Percentiles rank a stretch among this genome's conserved stretches.
Evolutionary conservation across 352 stramenopile genomes (phyloP).

Genomic region (Pythium phragmitis): DNA sequence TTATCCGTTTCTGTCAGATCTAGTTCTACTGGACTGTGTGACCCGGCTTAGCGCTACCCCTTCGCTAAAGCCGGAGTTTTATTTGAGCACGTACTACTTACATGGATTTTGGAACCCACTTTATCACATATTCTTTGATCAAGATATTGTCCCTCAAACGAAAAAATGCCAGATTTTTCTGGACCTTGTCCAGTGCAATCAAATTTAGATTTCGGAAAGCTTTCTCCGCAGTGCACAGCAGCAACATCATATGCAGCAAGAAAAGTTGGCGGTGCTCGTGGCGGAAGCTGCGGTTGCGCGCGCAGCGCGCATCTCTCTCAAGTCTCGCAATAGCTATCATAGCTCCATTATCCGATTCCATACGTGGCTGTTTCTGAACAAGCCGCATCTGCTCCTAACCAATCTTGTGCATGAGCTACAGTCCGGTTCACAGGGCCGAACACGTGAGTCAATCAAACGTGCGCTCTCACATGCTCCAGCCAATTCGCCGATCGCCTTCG

Average conservation of each 20-base stretch:
- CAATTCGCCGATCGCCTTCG: constrained; percentile 7
- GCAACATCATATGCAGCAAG: constrained; percentile 2
- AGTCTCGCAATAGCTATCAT: constrained; percentile 5
- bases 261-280: not conserved
- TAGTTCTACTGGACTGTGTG: too few species aligned
- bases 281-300: not conserved
- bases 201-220: too few species aligned
- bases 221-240: too few species aligned
- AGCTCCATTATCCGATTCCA: constrained; percentile 4
- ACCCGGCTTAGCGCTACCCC: too few species aligned
- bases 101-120: too few species aligned
- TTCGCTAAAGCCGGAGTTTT: too few species aligned
- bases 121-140: too few species aligned
- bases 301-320: constrained; percentile 5
- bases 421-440: constrained; percentile 3
- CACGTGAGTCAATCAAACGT: constrained; percentile 5
- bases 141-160: too few species aligned
- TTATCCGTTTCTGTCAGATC: too few species aligned
- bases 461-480: not conserved
- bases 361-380: constrained; percentile 12
- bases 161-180: too few species aligned
- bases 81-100: too few species aligned
- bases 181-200: too few species aligned
- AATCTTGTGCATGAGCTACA: constrained; percentile 1
- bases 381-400: not conserved